Evolutionary conservation across 768 basidiomycete species (phyloP), one percentile per base, ranked within the genome.

Genomic region (Mycena pura): DNA sequence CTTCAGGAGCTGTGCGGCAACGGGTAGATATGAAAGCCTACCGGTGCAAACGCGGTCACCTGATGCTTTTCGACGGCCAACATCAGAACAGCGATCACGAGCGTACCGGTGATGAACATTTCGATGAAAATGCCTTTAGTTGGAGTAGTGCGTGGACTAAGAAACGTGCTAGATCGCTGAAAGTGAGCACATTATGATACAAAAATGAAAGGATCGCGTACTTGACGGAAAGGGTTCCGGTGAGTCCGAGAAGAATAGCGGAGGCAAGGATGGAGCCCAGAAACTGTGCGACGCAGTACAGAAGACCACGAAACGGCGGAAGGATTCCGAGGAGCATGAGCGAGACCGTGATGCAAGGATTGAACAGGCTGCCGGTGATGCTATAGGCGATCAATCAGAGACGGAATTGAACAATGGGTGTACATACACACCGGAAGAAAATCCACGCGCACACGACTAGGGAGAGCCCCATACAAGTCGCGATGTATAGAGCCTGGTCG

Each of bases 81-180:
- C 87, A 90, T 89, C 62, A 90, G 81, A n/a, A 89, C 86, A 6
- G 89, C 77, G 14, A 88, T 72, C 40, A 85, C 82, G 38, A 90
- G 77, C 15, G 79, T 77, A 13, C 83, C 77, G 14, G 88, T 89
- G 64, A 85, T 82, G 72, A 90, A 89, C 82, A 88, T 86, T 70
- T 90, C 88, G 60, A 90, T 88, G 71, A 89, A 90, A 17, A 88
- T 80, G 11, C 78, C 87, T 70, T 90, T 86, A 0, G 84, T 79
- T 3, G 71, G 60, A 72, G 81, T 89, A 59, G 84, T 72, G 5
- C 80, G 81, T 19, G 72, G 68, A 9, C 76, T 75, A 31, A 86
- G 76, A 64, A 72, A 71, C 9, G 84, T 86, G 64, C 87, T 89
- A 59, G 13, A 60, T 50, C 50, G 6, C 5, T n/a, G 19, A 36